phyloP scores from a whole-genome alignment of 805 yeast species.

The Vanderwaltozyma yarrowii region DNA sequence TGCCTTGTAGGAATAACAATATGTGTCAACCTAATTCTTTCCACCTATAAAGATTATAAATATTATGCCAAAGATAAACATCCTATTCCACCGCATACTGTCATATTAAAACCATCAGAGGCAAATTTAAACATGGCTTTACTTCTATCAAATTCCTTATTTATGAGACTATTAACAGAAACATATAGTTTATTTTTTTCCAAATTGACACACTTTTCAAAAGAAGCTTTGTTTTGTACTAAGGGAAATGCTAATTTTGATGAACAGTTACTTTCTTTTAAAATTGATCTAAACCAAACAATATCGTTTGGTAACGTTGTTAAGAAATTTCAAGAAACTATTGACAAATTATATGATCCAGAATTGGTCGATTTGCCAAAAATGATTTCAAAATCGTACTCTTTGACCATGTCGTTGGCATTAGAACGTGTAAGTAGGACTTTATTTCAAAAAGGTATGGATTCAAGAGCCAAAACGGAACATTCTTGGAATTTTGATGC shows the following conservation, averaged over 20 bases:
- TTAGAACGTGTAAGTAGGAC: slow-evolving; percentile 17
- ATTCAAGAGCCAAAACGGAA: slow-evolving; percentile 14
- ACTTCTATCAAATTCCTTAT: slow-evolving; percentile 12
- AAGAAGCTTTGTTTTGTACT: slow-evolving; percentile 4
- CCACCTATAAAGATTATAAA: not conserved
- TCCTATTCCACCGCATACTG: too few relatives aligned
- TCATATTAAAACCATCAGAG: not conserved
- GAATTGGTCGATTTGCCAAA: slow-evolving; percentile 4
- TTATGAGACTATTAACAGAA: slow-evolving; percentile 17
- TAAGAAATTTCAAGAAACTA: slow-evolving; percentile 8
- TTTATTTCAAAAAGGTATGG: slow-evolving; percentile 14
- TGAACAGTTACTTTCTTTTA: not conserved
- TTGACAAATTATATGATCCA: slow-evolving; percentile 14
- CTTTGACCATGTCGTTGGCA: slow-evolving; percentile 12
- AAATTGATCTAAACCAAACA: not conserved
- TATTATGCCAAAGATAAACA: not conserved
- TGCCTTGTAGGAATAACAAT: slow-evolving; percentile 11
- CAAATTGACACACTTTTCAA: slow-evolving; percentile 13
- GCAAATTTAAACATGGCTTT: slow-evolving; percentile 10
- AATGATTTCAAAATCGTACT: slow-evolving; percentile 10
- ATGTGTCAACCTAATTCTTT: slow-evolving; percentile 11
- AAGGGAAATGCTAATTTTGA: not conserved
- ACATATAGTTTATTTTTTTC: slow-evolving; percentile 15
- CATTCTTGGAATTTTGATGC: slow-evolving; percentile 6
- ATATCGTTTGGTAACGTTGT: slow-evolving; percentile 9